Evolutionary conservation across 2,329 filamentous ascomycete species (phyloP), one percentile per base, ranked within the genome.

Genomic region (Colletotrichum sp.): DNA sequence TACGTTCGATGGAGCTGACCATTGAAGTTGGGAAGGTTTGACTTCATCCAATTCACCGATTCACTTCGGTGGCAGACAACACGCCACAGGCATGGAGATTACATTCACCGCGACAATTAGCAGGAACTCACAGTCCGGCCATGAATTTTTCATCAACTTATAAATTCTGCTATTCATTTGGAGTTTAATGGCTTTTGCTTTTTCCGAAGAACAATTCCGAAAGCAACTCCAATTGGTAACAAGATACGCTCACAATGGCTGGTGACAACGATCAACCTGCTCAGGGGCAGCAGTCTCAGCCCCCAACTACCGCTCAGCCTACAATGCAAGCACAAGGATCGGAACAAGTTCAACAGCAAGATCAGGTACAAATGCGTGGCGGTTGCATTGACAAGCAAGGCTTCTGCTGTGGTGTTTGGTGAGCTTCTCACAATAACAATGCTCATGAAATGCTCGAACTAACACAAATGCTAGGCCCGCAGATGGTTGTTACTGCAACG

Each of bases 181-280:
- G 2, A 3, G 19, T 9, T 49, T 3, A 2, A n/a, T 49, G 19
- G 3, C 0, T 4, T 12, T 12, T 3, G 2, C 19, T 6, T 3
- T 12, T 5, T 12, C 39, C 6, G 5, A 49, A n/a, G 5, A 0
- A 49, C 2, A 2, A 2, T 0, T 49, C 39, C 3, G 3, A 49
- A n/a, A 49, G 2, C 39, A n/a, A 7, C 9, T n/a, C 5, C 9
- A n/a, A 19, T 12, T n/a, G 0, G 3, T 12, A 11, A 49, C 5
- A 12, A 49, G 9, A 7, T 49, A n/a, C 19, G 9, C 9, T 12
- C 39, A 49, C 0, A 11, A 52, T 52, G 44, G 44, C 44, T 12
- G n/a, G 44, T 52, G 44, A 52, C 12, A 52, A 52, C 2, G 11
- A 22, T 22, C 44, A 22, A 52, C 6, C 11, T 5, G 4, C 44